Base-by-base conservation (phyloP, 108 stramenopile genomes). In the Cafeteria roenbergensis region DNA sequence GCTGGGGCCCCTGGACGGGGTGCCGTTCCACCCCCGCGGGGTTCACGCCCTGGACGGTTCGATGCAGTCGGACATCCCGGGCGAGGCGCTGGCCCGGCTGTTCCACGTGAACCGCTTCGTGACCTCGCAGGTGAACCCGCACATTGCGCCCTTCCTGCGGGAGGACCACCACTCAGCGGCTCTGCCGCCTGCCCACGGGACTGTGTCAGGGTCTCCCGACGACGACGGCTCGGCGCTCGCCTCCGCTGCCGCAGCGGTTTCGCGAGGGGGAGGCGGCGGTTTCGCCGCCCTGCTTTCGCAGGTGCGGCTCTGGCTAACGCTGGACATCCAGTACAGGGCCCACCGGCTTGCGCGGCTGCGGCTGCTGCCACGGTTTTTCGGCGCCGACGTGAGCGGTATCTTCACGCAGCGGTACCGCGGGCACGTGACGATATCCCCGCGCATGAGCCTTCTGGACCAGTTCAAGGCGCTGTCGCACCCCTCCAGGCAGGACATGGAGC, bases 321-420 rank as follows among this genome's bases (percentile, higher is more conserved):
- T 53, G 24, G 59, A 61, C 37, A 1, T 61, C 17, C 59, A 61
- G 59, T 3, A 61, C 21, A 12, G 59, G 21, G 3, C 30, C 17
- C 34, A n/a, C 24, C 9, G n/a, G n/a, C 37, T 61, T 2, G 59
- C 59, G 8, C 34, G 37, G 2, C 37, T 61, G 22, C 59, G 59
- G 20, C 59, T 61, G 29, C 22, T 61, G 22, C 59, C 59, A 3
- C 59, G 37, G 17, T 26, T 61, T 2, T 61, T 61, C 37, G 9
- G 22, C 24, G 20, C 9, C 2, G 59, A 61, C 24, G 3, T 61
- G 29, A 2, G 2, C 36, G 24, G 37, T 2, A 25, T 61, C 24
- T 61, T 61, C 37, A 20, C n/a, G 36, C 59, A 61, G 59, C 59
- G 30, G 3, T 61, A 61, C 37, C 9, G 37, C 1, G 59, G 59